Evolutionary conservation across 257 asterid species (phyloP).

Genomic region (Solanum virginianum): DNA sequence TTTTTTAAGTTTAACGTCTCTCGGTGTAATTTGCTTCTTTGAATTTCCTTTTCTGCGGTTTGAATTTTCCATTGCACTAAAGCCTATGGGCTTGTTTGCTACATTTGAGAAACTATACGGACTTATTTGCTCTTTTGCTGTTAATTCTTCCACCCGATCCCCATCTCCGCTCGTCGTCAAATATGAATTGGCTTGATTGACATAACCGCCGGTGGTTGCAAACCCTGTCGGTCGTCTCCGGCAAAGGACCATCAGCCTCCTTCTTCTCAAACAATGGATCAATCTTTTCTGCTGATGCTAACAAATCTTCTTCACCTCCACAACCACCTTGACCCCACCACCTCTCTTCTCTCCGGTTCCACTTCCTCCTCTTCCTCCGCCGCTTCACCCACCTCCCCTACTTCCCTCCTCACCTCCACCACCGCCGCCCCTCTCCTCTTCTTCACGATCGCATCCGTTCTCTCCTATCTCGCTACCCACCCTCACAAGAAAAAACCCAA

Average conservation of each 20-base stretch:
- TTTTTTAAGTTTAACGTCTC: too few relatives aligned
- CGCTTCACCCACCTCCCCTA: constrained; percentile 36
- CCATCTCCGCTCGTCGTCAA: background rate
- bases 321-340: constrained; percentile 88
- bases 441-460: constrained; percentile 94
- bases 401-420: constrained; percentile 45
- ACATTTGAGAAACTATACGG: background rate
- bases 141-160: background rate
- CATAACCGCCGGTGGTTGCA: background rate
- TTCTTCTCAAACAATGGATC: constrained; percentile 38
- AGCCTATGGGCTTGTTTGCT: background rate
- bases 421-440: constrained; percentile 95
- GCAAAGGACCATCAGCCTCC: background rate
- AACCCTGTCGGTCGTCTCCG: background rate
- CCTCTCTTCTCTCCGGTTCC: constrained; percentile 68
- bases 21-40: too few relatives aligned
- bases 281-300: constrained; percentile 77
- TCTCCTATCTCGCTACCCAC: constrained; percentile 71
- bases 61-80: background rate
- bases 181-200: background rate
- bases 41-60: background rate
- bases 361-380: constrained; percentile 27
- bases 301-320: constrained; percentile 91
- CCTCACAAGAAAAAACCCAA: constrained; percentile 26
- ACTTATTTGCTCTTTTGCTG: background rate